Conservation (phyloP, 495 filamentous ascomycete species). For the Xanthoparmelia taractica region DNA sequence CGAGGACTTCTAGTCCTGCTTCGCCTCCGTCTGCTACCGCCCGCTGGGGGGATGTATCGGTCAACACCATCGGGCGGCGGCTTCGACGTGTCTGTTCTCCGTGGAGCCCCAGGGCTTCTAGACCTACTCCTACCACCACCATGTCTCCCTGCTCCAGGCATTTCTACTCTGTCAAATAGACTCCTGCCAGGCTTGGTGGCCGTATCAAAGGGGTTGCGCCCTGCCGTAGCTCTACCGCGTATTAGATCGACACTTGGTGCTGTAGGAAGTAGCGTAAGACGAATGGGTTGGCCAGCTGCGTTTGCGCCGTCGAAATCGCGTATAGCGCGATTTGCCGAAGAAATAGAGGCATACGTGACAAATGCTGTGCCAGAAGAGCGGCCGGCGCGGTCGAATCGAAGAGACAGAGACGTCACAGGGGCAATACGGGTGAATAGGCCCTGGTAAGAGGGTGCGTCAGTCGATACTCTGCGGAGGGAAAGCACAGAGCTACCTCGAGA, state of each 20-base stretch:
- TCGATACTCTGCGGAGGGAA: neutral
- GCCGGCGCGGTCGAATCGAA: constrained; percentile 83
- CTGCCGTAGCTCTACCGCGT: constrained; percentile 26
- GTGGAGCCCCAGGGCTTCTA: constrained; percentile 40
- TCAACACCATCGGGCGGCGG: constrained; percentile 68
- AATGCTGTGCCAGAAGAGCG: constrained; percentile 82
- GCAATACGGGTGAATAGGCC: constrained; percentile 75
- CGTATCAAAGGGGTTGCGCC: constrained; percentile 51
- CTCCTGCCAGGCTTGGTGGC: constrained; percentile 49
- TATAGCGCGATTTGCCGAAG: constrained; percentile 68
- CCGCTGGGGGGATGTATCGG: constrained; percentile 60
- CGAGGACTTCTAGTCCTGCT: constrained; percentile 39
- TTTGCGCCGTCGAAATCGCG: constrained; percentile 83
- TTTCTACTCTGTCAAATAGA: constrained; percentile 67
- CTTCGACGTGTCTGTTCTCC: constrained; percentile 59
- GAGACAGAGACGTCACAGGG: constrained; percentile 56
- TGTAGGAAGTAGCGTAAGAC: constrained; percentile 57
- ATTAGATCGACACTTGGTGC: constrained; percentile 32
- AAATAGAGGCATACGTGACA: constrained; percentile 64
- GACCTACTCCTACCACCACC: constrained; percentile 32
- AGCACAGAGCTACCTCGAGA: constrained; percentile 55
- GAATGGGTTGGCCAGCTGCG: constrained; percentile 86
- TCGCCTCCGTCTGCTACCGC: constrained; percentile 40
- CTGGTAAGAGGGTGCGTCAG: constrained; percentile 36
- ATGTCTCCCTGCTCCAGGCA: constrained; percentile 32